Conservation (phyloP, 1,284 basidiomycete genomes). For the Laetiporus sulphureus region DNA sequence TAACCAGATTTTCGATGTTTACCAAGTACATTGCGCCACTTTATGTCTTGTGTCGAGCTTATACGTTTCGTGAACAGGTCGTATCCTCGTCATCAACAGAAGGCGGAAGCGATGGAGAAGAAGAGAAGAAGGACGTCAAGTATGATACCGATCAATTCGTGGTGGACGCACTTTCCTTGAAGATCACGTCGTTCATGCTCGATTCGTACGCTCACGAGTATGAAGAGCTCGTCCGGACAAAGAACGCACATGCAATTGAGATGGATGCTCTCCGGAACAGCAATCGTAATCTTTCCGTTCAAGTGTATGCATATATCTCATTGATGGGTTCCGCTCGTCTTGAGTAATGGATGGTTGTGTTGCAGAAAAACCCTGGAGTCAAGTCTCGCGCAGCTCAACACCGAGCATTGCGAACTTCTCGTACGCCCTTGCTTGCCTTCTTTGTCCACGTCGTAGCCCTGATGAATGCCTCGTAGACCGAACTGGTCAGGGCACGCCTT, state of each 20-base stretch:
- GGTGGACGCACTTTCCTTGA: constrained; percentile 74
- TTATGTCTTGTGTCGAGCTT: background rate
- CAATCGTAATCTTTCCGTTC: constrained; percentile 71
- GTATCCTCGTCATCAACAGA: background rate
- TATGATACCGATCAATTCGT: constrained; percentile 82
- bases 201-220: constrained; percentile 88
- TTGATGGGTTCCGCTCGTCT: background rate
- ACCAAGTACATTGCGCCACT: constrained; percentile 45
- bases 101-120: constrained; percentile 13
- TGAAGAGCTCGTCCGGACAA: constrained; percentile 59
- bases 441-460: no score
- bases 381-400: constrained; percentile 71
- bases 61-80: no score
- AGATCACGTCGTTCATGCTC: constrained; percentile 88
- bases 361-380: constrained; percentile 72
- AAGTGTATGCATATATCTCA: constrained; percentile 59
- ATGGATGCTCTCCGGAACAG: constrained; percentile 74
- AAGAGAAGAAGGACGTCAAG: constrained; percentile 20
- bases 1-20: constrained; percentile 75
- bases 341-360: background rate
- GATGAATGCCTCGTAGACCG: constrained; percentile 76
- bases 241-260: constrained; percentile 76
- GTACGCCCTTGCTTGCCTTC: no score
- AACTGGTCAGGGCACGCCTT: constrained; percentile 81
- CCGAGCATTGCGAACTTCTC: constrained; percentile 72